Conservation (phyloP, 441 rosid genomes). For the Syzygium malaccense region DNA sequence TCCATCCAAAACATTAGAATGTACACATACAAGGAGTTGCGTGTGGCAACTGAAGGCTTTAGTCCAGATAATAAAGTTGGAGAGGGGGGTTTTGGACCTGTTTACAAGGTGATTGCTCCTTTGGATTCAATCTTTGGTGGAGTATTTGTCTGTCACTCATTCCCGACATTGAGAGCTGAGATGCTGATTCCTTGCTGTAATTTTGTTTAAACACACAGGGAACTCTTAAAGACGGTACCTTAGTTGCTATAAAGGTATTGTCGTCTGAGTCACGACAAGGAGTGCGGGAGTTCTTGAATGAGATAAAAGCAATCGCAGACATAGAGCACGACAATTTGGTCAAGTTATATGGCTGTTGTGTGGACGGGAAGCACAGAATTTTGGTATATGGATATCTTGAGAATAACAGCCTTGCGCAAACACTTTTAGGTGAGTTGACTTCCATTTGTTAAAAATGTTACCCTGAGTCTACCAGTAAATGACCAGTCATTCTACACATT, state of each 20-base stretch:
- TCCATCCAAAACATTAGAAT: constrained; percentile 23
- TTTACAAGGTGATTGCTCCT: constrained; percentile 47
- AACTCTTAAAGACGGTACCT: constrained; percentile 37
- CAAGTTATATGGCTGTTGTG: constrained; percentile 57
- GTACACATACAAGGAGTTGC: constrained; percentile 39
- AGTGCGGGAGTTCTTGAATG: constrained; percentile 52
- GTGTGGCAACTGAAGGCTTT: constrained; percentile 38
- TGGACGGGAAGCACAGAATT: constrained; percentile 48
- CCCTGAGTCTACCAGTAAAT: no score
- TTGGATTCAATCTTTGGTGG: neutral
- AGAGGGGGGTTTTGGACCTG: constrained; percentile 60
- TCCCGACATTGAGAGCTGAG: neutral
- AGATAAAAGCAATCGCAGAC: constrained; percentile 42
- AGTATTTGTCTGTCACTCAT: neutral
- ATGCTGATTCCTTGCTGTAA: neutral
- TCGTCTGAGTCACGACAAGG: constrained; percentile 61
- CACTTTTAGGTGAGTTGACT: constrained; percentile 41
- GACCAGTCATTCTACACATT: neutral
- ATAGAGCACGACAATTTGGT: constrained; percentile 53
- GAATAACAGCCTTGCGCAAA: constrained; percentile 64
- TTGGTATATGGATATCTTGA: constrained; percentile 64
- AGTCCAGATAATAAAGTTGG: constrained; percentile 43
- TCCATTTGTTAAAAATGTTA: neutral
- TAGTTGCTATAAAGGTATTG: constrained; percentile 50
- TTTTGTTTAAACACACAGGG: constrained; percentile 30